phyloP scores from a whole-genome alignment of 2,329 filamentous ascomycete genomes.

The Ceratocystis diversiconidia region DNA sequence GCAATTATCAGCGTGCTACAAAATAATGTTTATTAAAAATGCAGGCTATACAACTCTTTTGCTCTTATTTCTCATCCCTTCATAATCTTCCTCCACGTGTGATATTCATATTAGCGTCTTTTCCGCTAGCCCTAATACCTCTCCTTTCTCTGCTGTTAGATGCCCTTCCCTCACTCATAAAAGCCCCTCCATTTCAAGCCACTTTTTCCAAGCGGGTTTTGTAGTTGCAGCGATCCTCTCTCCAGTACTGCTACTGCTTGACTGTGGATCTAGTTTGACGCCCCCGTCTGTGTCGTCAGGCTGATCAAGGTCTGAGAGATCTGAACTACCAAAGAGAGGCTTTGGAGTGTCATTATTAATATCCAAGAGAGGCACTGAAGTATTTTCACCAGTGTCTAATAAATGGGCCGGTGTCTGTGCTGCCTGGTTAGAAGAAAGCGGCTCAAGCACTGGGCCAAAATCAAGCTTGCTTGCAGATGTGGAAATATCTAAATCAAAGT shows the following conservation, averaged over 20 bases:
- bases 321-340: no score
- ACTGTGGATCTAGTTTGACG: neutral
- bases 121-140: neutral
- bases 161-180: neutral
- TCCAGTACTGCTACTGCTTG: neutral
- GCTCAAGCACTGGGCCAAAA: neutral
- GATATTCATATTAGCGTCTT: neutral
- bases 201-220: conserved; percentile 1
- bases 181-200: conserved; percentile 7
- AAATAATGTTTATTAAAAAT: neutral
- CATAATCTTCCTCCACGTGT: neutral
- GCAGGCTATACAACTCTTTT: neutral
- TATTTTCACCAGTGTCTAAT: no score
- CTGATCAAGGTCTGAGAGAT: neutral
- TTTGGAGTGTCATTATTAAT: neutral
- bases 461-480: neutral
- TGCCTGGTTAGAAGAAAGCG: neutral
- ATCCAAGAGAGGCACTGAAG: neutral
- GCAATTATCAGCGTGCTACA: no score
- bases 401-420: neutral
- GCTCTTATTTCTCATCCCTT: neutral
- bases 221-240: neutral
- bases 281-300: neutral
- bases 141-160: neutral
- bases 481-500: neutral